A percentile compares a stretch with the other conserved stretches of the same genome.
Conservation (phyloP, 2,329 filamentous ascomycete species). For the Iodosphaeria phyllophila region DNA sequence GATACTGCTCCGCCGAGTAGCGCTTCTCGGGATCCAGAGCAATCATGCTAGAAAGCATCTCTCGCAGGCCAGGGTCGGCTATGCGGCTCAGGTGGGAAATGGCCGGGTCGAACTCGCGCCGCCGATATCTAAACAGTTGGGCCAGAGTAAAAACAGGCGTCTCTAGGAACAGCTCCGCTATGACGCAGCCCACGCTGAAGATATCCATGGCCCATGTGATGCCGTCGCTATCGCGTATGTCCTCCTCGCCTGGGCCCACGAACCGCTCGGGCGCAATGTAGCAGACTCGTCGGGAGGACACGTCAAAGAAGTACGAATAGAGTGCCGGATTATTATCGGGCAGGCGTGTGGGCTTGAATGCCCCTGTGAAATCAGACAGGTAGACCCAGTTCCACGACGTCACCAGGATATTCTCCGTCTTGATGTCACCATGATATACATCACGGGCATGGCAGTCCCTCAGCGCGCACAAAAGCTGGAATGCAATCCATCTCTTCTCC, state of each 20-base stretch:
- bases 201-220: conserved; percentile 93
- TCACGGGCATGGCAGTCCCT: conserved; percentile 80
- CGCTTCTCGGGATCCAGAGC: conserved; percentile 80
- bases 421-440: conserved; percentile 94
- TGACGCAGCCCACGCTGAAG: conserved; percentile 91
- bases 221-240: conserved; percentile 38
- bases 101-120: conserved; percentile 78
- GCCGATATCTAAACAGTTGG: conserved; percentile 85
- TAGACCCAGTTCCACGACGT: conserved; percentile 99
- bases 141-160: conserved; percentile 94
- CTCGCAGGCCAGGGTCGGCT: conserved; percentile 67
- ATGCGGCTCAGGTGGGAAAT: conserved; percentile 70
- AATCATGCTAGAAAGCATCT: conserved; percentile 91
- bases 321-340: conserved; percentile 95
- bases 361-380: conserved; percentile 88
- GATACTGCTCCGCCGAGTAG: conserved; percentile 83
- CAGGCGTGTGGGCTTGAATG: conserved; percentile 83
- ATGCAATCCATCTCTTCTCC: conserved; percentile 97
- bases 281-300: conserved; percentile 76
- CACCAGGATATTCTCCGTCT: conserved; percentile 90
- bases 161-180: conserved; percentile 90
- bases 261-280: conserved; percentile 93
- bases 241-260: conserved; percentile 48
- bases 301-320: conserved; percentile 96
- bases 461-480: conserved; percentile 81